These are phyloP conservation scores for Sugiyamaella lignohabitans DNA, from an alignment of 805 yeast genomes.

Conservation along the genomic window DNA sequence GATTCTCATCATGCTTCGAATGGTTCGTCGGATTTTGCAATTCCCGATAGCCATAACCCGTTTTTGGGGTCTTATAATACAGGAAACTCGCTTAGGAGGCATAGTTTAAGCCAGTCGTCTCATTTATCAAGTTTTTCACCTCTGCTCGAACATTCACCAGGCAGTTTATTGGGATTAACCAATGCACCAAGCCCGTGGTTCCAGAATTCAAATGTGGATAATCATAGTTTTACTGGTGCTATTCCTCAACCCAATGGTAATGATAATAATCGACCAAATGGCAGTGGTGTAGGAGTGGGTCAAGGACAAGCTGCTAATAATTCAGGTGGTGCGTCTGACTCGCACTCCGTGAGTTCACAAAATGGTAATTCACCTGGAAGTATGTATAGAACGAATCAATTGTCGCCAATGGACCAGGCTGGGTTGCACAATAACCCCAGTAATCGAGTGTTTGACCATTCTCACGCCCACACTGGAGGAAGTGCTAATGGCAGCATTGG, in stretches of 20 bases:
- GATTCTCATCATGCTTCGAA: background rate
- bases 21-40: background rate
- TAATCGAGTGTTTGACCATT: background rate
- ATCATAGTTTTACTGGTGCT: background rate
- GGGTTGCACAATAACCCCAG: background rate
- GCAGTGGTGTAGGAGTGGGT: background rate
- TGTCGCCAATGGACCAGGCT: background rate
- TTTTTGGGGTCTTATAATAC: background rate
- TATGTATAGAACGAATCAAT: background rate
- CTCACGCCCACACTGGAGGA: background rate
- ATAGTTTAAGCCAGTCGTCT: background rate
- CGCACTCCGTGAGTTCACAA: background rate
- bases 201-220: slow-evolving; percentile 4
- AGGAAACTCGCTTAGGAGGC: background rate
- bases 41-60: background rate
- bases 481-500: background rate
- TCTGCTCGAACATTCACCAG: slow-evolving; percentile 7
- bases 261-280: background rate
- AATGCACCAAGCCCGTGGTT: slow-evolving; percentile 10
- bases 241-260: background rate
- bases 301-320: background rate
- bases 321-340: background rate
- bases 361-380: background rate
- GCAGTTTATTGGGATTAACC: slow-evolving; percentile 4
- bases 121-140: slow-evolving; percentile 6